These are phyloP conservation scores for Boletus barrowsii DNA, from an alignment of 768 basidiomycete genomes.

Conservation along the genomic window DNA sequence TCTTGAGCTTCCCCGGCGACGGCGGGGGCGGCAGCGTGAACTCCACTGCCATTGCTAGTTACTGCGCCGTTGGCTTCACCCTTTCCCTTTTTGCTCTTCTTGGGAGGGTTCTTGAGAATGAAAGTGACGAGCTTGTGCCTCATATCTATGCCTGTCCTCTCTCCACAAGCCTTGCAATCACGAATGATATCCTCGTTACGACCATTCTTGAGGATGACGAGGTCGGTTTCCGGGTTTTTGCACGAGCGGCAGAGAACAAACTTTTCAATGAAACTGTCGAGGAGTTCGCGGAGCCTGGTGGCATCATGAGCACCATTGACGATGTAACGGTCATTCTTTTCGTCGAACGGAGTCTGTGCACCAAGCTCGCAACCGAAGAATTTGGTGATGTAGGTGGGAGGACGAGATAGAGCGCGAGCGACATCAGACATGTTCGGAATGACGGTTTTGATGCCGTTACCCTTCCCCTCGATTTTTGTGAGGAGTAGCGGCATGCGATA, in stretches of 20 bases:
- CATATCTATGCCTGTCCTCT: constrained; percentile 91
- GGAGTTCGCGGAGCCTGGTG: constrained; percentile 86
- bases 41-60: constrained; percentile 47
- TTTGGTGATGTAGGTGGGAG: constrained; percentile 95
- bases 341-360: constrained; percentile 94
- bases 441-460: constrained; percentile 99
- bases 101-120: constrained; percentile 96
- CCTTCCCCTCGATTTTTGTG: constrained; percentile 98
- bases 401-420: constrained; percentile 90
- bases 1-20: constrained; percentile 41
- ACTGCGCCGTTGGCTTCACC: constrained; percentile 54
- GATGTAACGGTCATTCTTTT: constrained; percentile 96
- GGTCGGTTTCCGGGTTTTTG: constrained; percentile 99
- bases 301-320: constrained; percentile 97
- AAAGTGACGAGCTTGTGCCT: constrained; percentile 94
- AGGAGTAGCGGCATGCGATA: constrained; percentile 95
- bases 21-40: constrained; percentile 36
- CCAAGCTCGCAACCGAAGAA: constrained; percentile 99
- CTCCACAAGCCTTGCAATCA: constrained; percentile 98
- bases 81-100: constrained; percentile 56
- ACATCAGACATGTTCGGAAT: constrained; percentile 98
- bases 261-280: constrained; percentile 97
- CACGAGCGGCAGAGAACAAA: constrained; percentile 96
- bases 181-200: constrained; percentile 81
- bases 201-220: constrained; percentile 83